Conservation (phyloP, 129 eudicot genomes). For the Heracleum sosnowskyi region DNA sequence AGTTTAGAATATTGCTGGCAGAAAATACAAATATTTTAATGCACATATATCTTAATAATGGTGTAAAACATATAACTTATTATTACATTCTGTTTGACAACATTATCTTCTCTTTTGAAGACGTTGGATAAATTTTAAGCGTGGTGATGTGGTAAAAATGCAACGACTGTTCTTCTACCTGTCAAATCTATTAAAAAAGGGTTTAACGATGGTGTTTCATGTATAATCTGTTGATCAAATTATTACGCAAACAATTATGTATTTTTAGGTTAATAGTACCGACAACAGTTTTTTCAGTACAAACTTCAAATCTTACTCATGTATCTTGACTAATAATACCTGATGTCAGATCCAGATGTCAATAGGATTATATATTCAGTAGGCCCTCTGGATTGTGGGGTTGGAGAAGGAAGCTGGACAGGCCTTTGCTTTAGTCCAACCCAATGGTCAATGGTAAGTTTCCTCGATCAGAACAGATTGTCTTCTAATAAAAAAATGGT, state of each 20-base stretch:
- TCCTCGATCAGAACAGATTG: conserved; percentile 11
- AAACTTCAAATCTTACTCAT: conserved; percentile 5
- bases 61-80: not conserved
- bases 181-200: not conserved
- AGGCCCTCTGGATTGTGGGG: conserved; percentile 67
- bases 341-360: conserved; percentile 35
- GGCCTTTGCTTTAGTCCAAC: conserved; percentile 79
- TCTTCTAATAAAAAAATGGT: not conserved
- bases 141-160: not conserved
- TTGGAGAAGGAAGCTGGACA: conserved; percentile 91
- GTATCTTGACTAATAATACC: conserved; percentile 11
- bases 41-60: not conserved
- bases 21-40: no score
- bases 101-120: not conserved
- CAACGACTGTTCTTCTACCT: not conserved
- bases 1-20: not conserved
- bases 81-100: not conserved
- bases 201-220: not conserved
- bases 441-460: conserved; percentile 71
- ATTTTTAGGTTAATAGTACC: not conserved
- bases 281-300: not conserved
- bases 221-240: not conserved
- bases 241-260: not conserved
- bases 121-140: not conserved
- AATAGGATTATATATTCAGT: conserved; percentile 61